These are phyloP conservation scores for Aureobasidium vineae DNA, from an alignment of 2,329 filamentous ascomycete species.

Conservation along the genomic window DNA sequence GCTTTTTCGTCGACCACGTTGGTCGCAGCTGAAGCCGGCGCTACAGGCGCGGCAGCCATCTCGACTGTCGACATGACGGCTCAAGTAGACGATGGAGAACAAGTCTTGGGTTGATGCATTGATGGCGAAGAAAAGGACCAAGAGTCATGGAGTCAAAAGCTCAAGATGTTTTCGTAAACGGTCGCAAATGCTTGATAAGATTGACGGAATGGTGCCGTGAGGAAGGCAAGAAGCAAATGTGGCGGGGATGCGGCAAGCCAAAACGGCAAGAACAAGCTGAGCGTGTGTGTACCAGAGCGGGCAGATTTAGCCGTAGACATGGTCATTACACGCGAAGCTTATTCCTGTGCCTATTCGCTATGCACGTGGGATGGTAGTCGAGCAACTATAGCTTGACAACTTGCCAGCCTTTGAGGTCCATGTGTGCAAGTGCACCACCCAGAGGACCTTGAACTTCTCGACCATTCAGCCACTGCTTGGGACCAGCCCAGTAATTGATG, in stretches of 20 bases:
- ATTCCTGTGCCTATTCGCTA: not conserved
- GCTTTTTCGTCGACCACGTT: slow-evolving; percentile 1
- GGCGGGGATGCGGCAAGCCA: slow-evolving; percentile 14
- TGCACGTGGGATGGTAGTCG: slow-evolving; percentile 7
- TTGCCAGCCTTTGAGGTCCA: slow-evolving; percentile 59
- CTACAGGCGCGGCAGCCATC: slow-evolving; percentile 8
- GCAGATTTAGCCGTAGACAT: slow-evolving; percentile 7
- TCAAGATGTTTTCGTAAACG: not conserved
- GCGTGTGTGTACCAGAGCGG: not conserved
- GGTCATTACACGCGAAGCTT: not conserved
- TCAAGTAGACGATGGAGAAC: not conserved
- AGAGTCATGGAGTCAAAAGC: not conserved
- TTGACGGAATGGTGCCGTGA: slow-evolving; percentile 16
- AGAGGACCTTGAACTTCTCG: slow-evolving; percentile 72
- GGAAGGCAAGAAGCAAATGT: slow-evolving; percentile 4
- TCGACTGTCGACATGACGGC: slow-evolving; percentile 5
- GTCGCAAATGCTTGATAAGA: slow-evolving; percentile 15
- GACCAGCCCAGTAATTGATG: slow-evolving; percentile 73
- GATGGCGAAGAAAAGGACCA: not conserved
- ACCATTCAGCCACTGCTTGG: slow-evolving; percentile 72
- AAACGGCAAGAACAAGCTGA: slow-evolving; percentile 2
- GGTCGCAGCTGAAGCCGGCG: slow-evolving; percentile 1
- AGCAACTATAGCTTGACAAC: slow-evolving; percentile 56
- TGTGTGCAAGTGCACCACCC: slow-evolving; percentile 62
- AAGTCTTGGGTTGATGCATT: not conserved